phyloP scores from a whole-genome alignment of 2,329 filamentous ascomycete species.

The Chaetoscypha palmicola region DNA sequence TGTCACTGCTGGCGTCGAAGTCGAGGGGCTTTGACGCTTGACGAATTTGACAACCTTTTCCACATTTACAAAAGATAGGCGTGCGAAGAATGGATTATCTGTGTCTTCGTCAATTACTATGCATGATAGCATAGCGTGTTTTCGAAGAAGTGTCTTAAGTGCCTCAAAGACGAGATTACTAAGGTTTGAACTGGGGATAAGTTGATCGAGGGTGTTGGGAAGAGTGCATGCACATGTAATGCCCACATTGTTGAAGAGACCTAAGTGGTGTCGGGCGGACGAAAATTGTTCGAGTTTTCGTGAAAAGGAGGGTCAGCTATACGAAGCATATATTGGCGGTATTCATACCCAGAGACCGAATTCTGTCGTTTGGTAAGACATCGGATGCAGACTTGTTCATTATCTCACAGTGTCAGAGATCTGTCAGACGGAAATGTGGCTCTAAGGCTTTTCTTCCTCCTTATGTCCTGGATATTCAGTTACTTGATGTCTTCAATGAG shows the following conservation, averaged over 20 bases:
- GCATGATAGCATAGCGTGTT: neutral
- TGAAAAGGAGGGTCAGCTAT: neutral
- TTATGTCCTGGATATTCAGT: too few species aligned
- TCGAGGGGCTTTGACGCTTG: neutral
- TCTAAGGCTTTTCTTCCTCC: too few species aligned
- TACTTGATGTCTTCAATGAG: too few species aligned
- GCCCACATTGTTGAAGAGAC: neutral
- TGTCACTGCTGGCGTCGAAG: neutral
- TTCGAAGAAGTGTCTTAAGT: neutral
- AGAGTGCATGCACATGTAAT: neutral
- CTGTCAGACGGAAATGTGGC: too few species aligned
- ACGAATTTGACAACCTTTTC: neutral
- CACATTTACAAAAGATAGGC: neutral
- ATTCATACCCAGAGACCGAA: neutral
- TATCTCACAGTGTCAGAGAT: too few species aligned
- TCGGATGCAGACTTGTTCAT: too few species aligned
- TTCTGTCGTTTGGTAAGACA: neutral
- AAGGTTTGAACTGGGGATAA: neutral
- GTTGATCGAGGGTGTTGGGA: neutral
- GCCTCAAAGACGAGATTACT: neutral
- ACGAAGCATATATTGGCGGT: neutral
- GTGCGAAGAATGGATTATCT: neutral
- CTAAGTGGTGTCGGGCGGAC: slow-evolving; percentile 1
- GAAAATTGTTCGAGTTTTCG: slow-evolving; percentile 6
- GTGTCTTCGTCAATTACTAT: neutral